phyloP scores from a whole-genome alignment of 2,329 filamentous ascomycete genomes.

The Huntiella decipiens region DNA sequence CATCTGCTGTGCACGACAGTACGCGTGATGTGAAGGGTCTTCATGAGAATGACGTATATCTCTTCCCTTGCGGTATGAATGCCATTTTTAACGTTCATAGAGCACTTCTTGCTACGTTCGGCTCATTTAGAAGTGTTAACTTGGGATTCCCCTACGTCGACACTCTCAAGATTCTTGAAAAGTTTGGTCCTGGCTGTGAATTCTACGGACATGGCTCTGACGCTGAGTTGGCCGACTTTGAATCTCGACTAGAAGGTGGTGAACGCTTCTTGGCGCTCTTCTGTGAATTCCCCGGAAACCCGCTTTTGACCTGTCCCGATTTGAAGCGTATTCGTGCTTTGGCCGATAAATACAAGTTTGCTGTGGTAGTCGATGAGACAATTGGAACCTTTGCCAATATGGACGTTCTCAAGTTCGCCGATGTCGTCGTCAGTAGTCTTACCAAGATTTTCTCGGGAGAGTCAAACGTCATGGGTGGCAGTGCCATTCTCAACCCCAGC shows the following conservation, averaged over 20 bases:
- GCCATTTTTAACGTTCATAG: conserved; percentile 81
- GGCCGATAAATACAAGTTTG: conserved; percentile 71
- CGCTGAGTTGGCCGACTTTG: conserved; percentile 67
- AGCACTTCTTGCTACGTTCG: conserved; percentile 45
- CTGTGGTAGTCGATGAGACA: conserved; percentile 84
- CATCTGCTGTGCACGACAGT: conserved; percentile 18
- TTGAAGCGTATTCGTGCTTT: conserved; percentile 60
- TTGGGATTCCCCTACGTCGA: conserved; percentile 98
- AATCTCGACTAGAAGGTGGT: conserved; percentile 48
- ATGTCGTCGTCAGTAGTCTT: conserved; percentile 82
- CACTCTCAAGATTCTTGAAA: conserved; percentile 83
- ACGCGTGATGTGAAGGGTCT: conserved; percentile 43
- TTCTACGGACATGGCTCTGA: conserved; percentile 73
- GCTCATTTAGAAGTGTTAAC: conserved; percentile 56
- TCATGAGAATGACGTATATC: conserved; percentile 69
- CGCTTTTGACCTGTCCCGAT: conserved; percentile 69
- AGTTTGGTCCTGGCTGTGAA: conserved; percentile 73
- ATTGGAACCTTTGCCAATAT: conserved; percentile 94
- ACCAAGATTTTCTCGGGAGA: conserved; percentile 97
- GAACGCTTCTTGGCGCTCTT: conserved; percentile 70
- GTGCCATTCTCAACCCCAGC: conserved; percentile 43
- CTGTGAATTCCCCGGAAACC: conserved; percentile 90
- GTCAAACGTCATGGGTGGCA: conserved; percentile 95
- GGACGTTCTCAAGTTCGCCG: conserved; percentile 73
- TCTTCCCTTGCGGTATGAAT: conserved; percentile 85